Evolutionary conservation across 2,329 filamentous ascomycete species (phyloP), one percentile per base, ranked within the genome.

Genomic region (Pseudofabraea citricarpa): DNA sequence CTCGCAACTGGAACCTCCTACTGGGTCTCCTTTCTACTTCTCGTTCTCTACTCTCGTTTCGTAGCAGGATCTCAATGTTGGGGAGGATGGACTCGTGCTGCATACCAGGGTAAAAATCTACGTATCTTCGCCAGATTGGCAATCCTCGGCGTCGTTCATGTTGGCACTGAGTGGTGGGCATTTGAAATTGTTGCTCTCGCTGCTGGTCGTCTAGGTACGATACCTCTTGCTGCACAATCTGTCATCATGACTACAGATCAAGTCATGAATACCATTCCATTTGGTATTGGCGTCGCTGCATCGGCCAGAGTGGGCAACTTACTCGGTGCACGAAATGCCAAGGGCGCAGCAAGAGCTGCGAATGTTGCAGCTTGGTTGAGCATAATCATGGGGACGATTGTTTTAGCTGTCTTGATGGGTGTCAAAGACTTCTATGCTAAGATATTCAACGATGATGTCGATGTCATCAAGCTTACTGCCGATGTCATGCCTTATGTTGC

Each of bases 91-190:
- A 77, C 77, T 6, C 71, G 73, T 4, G 74, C 73, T 37, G 84
- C 83, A 2, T 59, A 86, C n/a, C 69, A 75, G 1, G n/a, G n/a
- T n/a, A n/a, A n/a, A n/a, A 85, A 90, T 55, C 70, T 86, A 13
- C 66, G 75, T 13, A 80, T 81, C 0, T 95, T 95, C 60, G 74
- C 85, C 2, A 79, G 81, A 8, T 77, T 95, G 3, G 87, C 89
- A 0, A 64, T 85, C 12, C 70, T 94, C 0, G 90, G 89, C 0
- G 73, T 94, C 32, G 67, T 94, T 3, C 89, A 94, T 51, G 86
- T 95, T 5, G 90, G 87, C 3, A 93, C 88, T 0, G 90, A 95
- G 64, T 95, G 88, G 89, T 94, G 89, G 89, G 90, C 89, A 0
- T 95, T 95, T 55, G 89, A 94, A 64, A 91, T 94, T 52, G 87